These are phyloP conservation scores for Eucalyptus regnans DNA, from an alignment of 345 rosid species.

Conservation along the genomic window DNA sequence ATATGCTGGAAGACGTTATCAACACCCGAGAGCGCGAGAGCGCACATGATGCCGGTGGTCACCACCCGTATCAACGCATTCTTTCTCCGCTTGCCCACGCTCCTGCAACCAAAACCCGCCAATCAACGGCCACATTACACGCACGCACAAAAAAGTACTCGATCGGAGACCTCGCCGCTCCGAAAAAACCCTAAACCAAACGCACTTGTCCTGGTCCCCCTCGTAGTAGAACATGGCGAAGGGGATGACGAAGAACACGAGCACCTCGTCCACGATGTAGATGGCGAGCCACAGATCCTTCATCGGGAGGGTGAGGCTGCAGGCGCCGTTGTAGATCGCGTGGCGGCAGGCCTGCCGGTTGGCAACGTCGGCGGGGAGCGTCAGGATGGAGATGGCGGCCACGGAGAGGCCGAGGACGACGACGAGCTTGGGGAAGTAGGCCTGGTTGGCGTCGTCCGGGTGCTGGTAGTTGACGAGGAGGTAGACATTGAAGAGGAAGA, in stretches of 20 bases:
- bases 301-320: conserved; percentile 91
- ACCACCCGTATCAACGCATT: conserved; percentile 81
- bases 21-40: conserved; percentile 22
- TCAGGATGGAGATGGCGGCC: conserved; percentile 84
- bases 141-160: not conserved
- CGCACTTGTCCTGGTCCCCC: conserved; percentile 98
- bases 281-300: conserved; percentile 94
- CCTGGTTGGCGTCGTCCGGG: conserved; percentile 97
- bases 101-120: conserved; percentile 32
- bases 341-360: conserved; percentile 96
- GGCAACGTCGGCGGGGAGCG: conserved; percentile 98
- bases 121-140: not conserved
- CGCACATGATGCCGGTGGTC: conserved; percentile 69
- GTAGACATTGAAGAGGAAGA: conserved; percentile 80
- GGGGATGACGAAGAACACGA: conserved; percentile 92
- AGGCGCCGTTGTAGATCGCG: conserved; percentile 90
- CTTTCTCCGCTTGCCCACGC: conserved; percentile 64
- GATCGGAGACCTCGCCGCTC: not conserved
- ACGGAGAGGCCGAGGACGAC: conserved; percentile 88
- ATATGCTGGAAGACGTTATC: too few species aligned
- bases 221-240: conserved; percentile 98
- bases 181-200: not conserved
- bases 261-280: conserved; percentile 72
- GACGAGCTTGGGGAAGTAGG: conserved; percentile 94
- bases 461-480: conserved; percentile 98